Evolutionary conservation across 169 alveolate genomes (phyloP).

Genomic region (Plasmodium cynomolgi): DNA sequence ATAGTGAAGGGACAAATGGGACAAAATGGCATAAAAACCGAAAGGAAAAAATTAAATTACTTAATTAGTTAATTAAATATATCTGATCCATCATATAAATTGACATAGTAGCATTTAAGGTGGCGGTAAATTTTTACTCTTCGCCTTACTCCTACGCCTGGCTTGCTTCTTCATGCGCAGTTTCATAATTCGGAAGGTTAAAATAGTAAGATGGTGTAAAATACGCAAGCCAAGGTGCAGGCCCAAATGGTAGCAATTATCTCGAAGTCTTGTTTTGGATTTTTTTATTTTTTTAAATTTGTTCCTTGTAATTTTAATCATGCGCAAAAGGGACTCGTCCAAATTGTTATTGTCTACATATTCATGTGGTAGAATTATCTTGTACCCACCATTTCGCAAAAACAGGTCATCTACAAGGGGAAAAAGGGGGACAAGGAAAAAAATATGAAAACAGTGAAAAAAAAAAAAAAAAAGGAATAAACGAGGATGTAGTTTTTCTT

Average conservation of each 20-base stretch:
- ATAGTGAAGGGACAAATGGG: not conserved
- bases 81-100: not conserved
- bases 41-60: not conserved
- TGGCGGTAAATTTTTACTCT: slow-evolving; percentile 8
- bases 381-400: not conserved
- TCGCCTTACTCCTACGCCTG: not conserved
- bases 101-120: not conserved
- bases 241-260: slow-evolving; percentile 3
- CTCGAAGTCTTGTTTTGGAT: slow-evolving; percentile 34
- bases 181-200: not conserved
- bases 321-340: slow-evolving; percentile 12
- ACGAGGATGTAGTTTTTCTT: not conserved
- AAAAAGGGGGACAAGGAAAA: not conserved
- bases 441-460: not conserved
- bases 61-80: not conserved
- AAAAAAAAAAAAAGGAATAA: not conserved
- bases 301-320: slow-evolving; percentile 12
- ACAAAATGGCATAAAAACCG: not conserved
- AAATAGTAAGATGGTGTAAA: not conserved
- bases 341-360: slow-evolving; percentile 3
- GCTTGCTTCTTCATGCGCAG: not conserved
- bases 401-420: slow-evolving; percentile 17
- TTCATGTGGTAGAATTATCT: not conserved
- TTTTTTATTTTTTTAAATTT: slow-evolving; percentile 42
- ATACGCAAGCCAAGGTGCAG: slow-evolving; percentile 1